phyloP scores from a whole-genome alignment of 768 basidiomycete genomes.

The Gloeopeniophorella convolvens region DNA sequence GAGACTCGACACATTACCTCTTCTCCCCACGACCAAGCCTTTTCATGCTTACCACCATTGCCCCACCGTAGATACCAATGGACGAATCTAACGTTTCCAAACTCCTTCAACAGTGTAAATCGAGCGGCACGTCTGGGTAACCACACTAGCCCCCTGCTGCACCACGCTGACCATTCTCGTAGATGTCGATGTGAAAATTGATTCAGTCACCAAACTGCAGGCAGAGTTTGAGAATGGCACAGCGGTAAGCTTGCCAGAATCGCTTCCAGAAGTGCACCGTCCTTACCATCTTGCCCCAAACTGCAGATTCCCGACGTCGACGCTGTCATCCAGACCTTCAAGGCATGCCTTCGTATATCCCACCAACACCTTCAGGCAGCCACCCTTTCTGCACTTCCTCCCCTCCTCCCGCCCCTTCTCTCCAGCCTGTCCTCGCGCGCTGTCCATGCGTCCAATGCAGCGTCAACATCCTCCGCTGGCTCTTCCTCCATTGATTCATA shows the following conservation, averaged over 20 bases:
- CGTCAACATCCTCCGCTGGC: slow-evolving; percentile 43
- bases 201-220: slow-evolving; percentile 75
- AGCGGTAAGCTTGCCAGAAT: slow-evolving; percentile 43
- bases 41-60: slow-evolving; percentile 1
- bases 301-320: slow-evolving; percentile 69
- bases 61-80: slow-evolving; percentile 18
- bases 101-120: slow-evolving; percentile 28
- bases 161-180: slow-evolving; percentile 13
- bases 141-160: neutral
- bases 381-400: slow-evolving; percentile 61
- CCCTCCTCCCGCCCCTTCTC: slow-evolving; percentile 58
- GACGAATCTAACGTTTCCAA: slow-evolving; percentile 26
- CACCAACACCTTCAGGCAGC: slow-evolving; percentile 80
- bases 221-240: slow-evolving; percentile 62
- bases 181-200: slow-evolving; percentile 80
- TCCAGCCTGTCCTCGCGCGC: slow-evolving; percentile 29
- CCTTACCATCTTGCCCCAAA: neutral
- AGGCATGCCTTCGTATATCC: slow-evolving; percentile 67
- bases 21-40: neutral
- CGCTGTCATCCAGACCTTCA: slow-evolving; percentile 59
- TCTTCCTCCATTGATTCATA: slow-evolving; percentile 44
- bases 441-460: slow-evolving; percentile 33
- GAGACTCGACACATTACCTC: neutral
- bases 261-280: neutral
- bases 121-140: slow-evolving; percentile 25